Base-by-base conservation (phyloP, 2,329 filamentous ascomycete genomes). In the Plenodomus lindquistii region DNA sequence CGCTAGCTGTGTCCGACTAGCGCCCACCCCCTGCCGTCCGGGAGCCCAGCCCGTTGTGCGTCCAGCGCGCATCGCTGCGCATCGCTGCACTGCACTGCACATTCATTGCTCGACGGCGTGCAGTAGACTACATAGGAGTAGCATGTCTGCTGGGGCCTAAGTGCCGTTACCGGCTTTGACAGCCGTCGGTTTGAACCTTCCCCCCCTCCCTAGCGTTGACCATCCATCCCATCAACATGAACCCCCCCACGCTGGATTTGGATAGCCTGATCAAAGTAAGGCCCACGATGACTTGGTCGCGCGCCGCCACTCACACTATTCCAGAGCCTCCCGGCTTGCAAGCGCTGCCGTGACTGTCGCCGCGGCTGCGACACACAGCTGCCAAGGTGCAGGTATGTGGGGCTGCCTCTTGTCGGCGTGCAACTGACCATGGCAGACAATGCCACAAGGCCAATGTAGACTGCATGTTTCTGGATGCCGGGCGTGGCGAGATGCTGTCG, bases 291-390 rank as follows among this genome's bases (percentile, higher is more conserved):
- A 37, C 45, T 19, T 44, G 17, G 34, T 29, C 16, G 21, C 16
- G 22, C 38, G 13, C 44, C 34, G 36, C 42, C 46, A 40, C 49
- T 59, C 39, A 59, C 50, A 27, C 29, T 40, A 21, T 37, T 35
- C 41, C 48, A 65, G 62, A 63, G 57, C 44, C 59, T 70, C 27
- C 67, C 67, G 39, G 67, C 67, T 44, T 71, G 67, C 50, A 69
- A 68, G 46, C 54, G 67, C 45, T 70, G 67, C 54, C 62, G 69
- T 27, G 66, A 71, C 24, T 69, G 66, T 48, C 65, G 69, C 43
- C 65, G 67, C 37, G 67, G 67, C 38, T 70, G 67, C 58, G 67
- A 71, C 53, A 68, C 67, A n/a, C 50, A 64, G 35, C 61, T 72
- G 19, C 69, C 69, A 41, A 69, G 66, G 44, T 72, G 69, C 62